These are phyloP conservation scores for Tulasnella sp. DNA, from an alignment of 768 basidiomycete species.

Conservation along the genomic window DNA sequence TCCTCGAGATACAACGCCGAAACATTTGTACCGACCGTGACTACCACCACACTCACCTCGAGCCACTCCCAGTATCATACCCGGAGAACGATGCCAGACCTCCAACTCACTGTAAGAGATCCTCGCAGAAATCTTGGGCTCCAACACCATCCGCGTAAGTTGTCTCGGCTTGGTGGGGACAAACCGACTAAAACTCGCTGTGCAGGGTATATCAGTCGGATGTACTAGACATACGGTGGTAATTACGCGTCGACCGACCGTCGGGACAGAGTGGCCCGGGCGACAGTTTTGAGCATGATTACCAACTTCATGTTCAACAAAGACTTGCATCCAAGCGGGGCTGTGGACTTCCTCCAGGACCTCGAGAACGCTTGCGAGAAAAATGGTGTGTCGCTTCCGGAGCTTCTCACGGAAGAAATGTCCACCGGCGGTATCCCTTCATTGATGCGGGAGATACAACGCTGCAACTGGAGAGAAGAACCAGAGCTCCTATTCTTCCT, in stretches of 20 bases:
- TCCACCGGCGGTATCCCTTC: neutral
- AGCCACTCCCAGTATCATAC: neutral
- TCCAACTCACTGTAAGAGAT: neutral
- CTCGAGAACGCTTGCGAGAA: neutral
- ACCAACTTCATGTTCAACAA: slow-evolving; percentile 15
- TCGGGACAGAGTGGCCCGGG: neutral
- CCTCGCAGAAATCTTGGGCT: neutral
- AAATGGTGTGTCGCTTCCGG: neutral
- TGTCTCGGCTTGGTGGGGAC: neutral
- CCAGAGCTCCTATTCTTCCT: slow-evolving; percentile 12
- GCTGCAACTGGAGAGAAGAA: neutral
- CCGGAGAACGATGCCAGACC: neutral
- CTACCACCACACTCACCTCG: neutral
- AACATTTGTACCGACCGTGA: neutral
- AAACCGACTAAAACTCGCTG: neutral
- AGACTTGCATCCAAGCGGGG: neutral
- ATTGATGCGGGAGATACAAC: slow-evolving; percentile 9
- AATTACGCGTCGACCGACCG: neutral
- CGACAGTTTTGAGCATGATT: neutral
- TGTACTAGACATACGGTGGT: neutral
- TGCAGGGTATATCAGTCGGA: neutral
- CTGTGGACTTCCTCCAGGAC: neutral
- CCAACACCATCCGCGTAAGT: neutral
- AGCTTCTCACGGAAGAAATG: slow-evolving; percentile 8
- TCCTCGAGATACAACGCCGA: neutral